Evolutionary conservation across 768 basidiomycete genomes (phyloP).

Genomic region (Xerocomus spinulosus): DNA sequence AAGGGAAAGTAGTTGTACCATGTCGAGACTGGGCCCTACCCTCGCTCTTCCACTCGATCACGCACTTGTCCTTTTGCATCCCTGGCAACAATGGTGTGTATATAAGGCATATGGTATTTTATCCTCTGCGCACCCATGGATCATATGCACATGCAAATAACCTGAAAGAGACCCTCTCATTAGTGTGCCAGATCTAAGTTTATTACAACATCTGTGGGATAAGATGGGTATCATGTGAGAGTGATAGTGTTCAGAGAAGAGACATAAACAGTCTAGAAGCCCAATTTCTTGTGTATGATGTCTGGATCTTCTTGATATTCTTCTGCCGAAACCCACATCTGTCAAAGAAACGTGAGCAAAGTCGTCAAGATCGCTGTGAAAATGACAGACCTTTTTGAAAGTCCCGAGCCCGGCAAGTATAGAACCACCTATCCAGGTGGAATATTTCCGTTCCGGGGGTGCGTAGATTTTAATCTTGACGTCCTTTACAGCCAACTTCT

Average conservation of each 20-base stretch:
- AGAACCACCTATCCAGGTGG: slow-evolving; percentile 95
- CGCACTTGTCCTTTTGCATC: slow-evolving; percentile 32
- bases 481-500: slow-evolving; percentile 92
- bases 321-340: slow-evolving; percentile 99
- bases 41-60: slow-evolving; percentile 17
- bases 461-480: slow-evolving; percentile 99
- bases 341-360: slow-evolving; percentile 9
- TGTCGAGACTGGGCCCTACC: slow-evolving; percentile 15
- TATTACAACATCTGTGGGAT: slow-evolving; percentile 31
- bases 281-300: slow-evolving; percentile 94
- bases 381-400: slow-evolving; percentile 80
- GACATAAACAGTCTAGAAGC: slow-evolving; percentile 47
- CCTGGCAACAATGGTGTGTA: slow-evolving; percentile 38
- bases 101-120: slow-evolving; percentile 38
- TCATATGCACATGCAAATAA: slow-evolving; percentile 25
- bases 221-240: slow-evolving; percentile 31
- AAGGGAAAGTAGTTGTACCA: slow-evolving; percentile 73
- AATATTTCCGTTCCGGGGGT: slow-evolving; percentile 98
- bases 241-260: slow-evolving; percentile 9
- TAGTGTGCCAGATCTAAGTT: slow-evolving; percentile 27
- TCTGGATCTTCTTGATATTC: slow-evolving; percentile 99
- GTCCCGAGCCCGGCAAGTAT: slow-evolving; percentile 94
- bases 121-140: slow-evolving; percentile 21
- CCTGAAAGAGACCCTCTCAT: slow-evolving; percentile 13
- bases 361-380: neutral